A percentile compares a stretch with the other conserved stretches of the same genome.
Evolutionary conservation across 371 early-diverging fungal genomes (phyloP).

Genomic region (Apophysomyces sp.): DNA sequence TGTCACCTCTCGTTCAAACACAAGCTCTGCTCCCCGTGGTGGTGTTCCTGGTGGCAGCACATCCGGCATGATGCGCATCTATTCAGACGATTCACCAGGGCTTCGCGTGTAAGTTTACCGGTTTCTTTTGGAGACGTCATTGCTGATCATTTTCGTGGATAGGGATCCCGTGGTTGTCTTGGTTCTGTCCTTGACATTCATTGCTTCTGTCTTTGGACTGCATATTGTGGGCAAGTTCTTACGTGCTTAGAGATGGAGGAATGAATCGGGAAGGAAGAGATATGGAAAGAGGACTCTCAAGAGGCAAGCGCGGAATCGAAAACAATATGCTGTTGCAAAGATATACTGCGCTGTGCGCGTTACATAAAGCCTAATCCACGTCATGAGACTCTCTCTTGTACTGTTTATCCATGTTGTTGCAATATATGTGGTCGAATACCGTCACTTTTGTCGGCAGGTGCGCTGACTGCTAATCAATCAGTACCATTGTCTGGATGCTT

Average conservation of each 20-base stretch:
- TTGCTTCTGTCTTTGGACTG: slow-evolving; percentile 37
- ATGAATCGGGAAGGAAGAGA: background rate
- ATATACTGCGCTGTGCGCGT: background rate
- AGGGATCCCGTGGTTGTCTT: slow-evolving; percentile 96
- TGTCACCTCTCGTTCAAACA: slow-evolving; percentile 43
- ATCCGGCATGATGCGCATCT: slow-evolving; percentile 87
- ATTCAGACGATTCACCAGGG: slow-evolving; percentile 93
- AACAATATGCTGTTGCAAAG: background rate
- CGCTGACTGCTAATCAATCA: too few relatives aligned
- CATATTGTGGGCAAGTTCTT: slow-evolving; percentile 41
- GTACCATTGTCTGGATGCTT: too few relatives aligned
- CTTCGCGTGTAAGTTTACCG: slow-evolving; percentile 79
- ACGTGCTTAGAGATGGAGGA: slow-evolving; percentile 11
- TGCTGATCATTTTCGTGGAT: slow-evolving; percentile 2
- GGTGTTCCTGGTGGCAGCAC: slow-evolving; percentile 55
- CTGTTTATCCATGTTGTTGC: background rate
- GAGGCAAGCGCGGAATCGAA: background rate
- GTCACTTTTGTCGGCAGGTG: too few relatives aligned
- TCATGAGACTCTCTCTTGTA: background rate
- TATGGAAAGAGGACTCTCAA: background rate
- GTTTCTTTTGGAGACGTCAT: background rate
- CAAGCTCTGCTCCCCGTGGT: slow-evolving; percentile 38
- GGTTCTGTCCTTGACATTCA: slow-evolving; percentile 61
- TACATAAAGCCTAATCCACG: background rate
- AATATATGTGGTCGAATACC: too few relatives aligned